Conservation (phyloP, 495 filamentous ascomycete genomes). For the Filosporella fistucella region DNA sequence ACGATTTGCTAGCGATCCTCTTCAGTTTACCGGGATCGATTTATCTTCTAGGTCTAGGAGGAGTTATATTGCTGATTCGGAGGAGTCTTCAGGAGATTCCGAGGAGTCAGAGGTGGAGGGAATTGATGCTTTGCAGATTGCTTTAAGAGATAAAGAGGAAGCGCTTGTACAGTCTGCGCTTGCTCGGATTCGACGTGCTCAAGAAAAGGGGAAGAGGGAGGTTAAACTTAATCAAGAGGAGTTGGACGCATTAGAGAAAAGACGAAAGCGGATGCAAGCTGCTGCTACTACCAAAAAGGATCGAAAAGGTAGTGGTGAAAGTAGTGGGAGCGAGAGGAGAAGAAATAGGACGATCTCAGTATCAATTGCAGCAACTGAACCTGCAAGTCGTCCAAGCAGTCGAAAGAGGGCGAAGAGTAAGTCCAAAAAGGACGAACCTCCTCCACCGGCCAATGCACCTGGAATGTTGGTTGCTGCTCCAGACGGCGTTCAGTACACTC, state of each 20-base stretch:
- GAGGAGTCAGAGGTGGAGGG: slow-evolving; percentile 48
- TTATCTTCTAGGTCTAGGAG: slow-evolving; percentile 32
- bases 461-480: slow-evolving; percentile 25
- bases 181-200: slow-evolving; percentile 70
- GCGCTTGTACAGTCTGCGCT: slow-evolving; percentile 68
- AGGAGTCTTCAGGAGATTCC: slow-evolving; percentile 33
- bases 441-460: slow-evolving; percentile 12
- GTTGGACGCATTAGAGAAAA: slow-evolving; percentile 65
- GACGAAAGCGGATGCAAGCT: slow-evolving; percentile 54
- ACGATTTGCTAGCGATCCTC: slow-evolving; percentile 51
- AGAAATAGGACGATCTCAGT: slow-evolving; percentile 17
- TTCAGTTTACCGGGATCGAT: slow-evolving; percentile 59
- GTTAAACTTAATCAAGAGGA: slow-evolving; percentile 73
- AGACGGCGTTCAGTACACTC: slow-evolving; percentile 23
- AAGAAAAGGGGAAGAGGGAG: slow-evolving; percentile 65
- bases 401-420: slow-evolving; percentile 21
- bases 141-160: slow-evolving; percentile 64
- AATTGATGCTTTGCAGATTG: slow-evolving; percentile 46
- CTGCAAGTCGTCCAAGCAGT: slow-evolving; percentile 7
- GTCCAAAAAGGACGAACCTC: slow-evolving; percentile 17
- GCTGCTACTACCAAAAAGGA: slow-evolving; percentile 27
- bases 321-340: slow-evolving; percentile 22
- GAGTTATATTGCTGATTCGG: slow-evolving; percentile 45
- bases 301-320: slow-evolving; percentile 15
- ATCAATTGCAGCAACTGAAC: slow-evolving; percentile 18